phyloP scores from a whole-genome alignment of 768 basidiomycete genomes.

The Leccinum aurantiacum region DNA sequence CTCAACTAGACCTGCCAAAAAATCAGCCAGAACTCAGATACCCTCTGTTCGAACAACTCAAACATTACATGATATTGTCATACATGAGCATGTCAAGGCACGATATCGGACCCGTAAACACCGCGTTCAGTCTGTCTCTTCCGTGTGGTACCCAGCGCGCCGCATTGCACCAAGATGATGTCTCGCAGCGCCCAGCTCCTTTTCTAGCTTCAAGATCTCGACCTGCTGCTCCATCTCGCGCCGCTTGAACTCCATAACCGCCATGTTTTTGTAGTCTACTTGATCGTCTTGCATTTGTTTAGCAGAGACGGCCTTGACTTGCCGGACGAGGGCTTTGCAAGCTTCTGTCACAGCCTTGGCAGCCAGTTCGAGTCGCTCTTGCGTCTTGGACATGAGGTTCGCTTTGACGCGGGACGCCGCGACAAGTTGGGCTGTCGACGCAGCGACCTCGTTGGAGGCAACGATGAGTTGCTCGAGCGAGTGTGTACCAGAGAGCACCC shows the following conservation, averaged over 20 bases:
- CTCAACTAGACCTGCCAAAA: too few relatives aligned
- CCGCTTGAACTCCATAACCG: conserved; percentile 92
- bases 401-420: conserved; percentile 98
- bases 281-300: conserved; percentile 78
- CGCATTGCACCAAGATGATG: conserved; percentile 83
- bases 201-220: conserved; percentile 95
- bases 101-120: too few relatives aligned
- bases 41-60: too few relatives aligned
- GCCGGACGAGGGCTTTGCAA: conserved; percentile 92
- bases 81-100: too few relatives aligned
- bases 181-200: conserved; percentile 86
- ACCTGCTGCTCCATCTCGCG: conserved; percentile 99
- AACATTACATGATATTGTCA: too few relatives aligned
- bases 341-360: conserved; percentile 98
- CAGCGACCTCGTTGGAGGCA: conserved; percentile 98
- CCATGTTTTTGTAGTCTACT: conserved; percentile 88
- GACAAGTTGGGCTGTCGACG: conserved; percentile 95
- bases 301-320: conserved; percentile 93
- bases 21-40: too few relatives aligned
- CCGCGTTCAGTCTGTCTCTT: conserved; percentile 57
- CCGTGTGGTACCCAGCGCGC: conserved; percentile 85
- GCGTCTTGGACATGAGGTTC: conserved; percentile 97
- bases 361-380: conserved; percentile 92
- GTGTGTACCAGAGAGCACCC: conserved; percentile 94
- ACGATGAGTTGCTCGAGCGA: conserved; percentile 98